A percentile compares a stretch with the other conserved stretches of the same genome.
phyloP scores from a whole-genome alignment of 805 yeast species.

The Danielia reshetovae region DNA sequence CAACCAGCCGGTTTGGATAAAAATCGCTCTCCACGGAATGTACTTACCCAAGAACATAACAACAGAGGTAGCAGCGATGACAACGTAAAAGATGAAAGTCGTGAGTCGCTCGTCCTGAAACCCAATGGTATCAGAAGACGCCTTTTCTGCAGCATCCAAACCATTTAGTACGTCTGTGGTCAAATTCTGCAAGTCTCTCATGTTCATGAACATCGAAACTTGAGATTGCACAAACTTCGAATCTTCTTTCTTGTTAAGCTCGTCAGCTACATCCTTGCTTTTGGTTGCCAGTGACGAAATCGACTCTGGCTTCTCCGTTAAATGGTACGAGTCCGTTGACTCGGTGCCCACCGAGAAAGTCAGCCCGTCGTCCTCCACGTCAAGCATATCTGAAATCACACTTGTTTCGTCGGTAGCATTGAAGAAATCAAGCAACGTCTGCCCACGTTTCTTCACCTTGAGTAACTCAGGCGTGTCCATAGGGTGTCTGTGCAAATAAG shows the following conservation, averaged over 20 bases:
- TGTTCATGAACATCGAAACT: slow-evolving; percentile 49
- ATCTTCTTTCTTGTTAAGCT: slow-evolving; percentile 11
- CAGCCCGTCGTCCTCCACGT: slow-evolving; percentile 12
- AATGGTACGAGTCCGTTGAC: not conserved
- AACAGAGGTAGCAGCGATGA: slow-evolving; percentile 28
- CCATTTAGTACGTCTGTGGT: slow-evolving; percentile 51
- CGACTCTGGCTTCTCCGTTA: not conserved
- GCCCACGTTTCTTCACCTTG: slow-evolving; percentile 48
- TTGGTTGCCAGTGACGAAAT: slow-evolving; percentile 1
- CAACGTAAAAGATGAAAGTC: slow-evolving; percentile 49
- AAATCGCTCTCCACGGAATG: slow-evolving; percentile 62
- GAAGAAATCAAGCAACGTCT: slow-evolving; percentile 45
- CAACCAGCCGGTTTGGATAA: slow-evolving; percentile 58
- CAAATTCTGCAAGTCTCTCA: slow-evolving; percentile 70
- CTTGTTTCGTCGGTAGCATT: slow-evolving; percentile 28
- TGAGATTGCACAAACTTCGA: slow-evolving; percentile 27
- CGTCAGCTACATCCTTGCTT: slow-evolving; percentile 1
- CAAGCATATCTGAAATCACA: slow-evolving; percentile 30
- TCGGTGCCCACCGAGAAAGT: not conserved
- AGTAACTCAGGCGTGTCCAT: slow-evolving; percentile 41
- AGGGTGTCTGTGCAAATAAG: slow-evolving; percentile 68
- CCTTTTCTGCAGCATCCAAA: slow-evolving; percentile 49
- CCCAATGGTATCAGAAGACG: slow-evolving; percentile 60
- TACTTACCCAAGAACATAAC: slow-evolving; percentile 44
- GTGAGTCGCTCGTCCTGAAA: slow-evolving; percentile 67